Percentiles rank a stretch among this genome's conserved stretches.
phyloP scores from a whole-genome alignment of 495 filamentous ascomycete genomes.

The Penicillium bialowiezense region DNA sequence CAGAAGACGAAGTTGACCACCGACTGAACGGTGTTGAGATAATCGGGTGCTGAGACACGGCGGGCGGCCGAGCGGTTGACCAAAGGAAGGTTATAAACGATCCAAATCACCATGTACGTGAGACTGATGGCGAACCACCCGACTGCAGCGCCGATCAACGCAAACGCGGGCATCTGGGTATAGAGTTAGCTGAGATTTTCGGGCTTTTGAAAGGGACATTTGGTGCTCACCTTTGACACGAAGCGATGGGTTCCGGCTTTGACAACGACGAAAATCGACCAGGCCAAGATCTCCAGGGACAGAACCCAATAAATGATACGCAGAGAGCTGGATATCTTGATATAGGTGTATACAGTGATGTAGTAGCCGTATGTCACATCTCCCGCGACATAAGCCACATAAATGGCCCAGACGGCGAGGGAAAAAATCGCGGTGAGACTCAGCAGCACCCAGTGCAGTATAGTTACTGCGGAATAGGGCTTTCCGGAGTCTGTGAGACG shows the following conservation, averaged over 20 bases:
- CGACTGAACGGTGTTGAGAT: slow-evolving; percentile 2
- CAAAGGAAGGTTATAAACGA: slow-evolving; percentile 19
- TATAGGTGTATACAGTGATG: too few species aligned
- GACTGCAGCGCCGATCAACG: slow-evolving; percentile 13
- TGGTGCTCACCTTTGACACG: slow-evolving; percentile 20
- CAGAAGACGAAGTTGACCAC: slow-evolving; percentile 19
- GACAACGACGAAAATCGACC: slow-evolving; percentile 15
- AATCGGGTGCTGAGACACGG: too few species aligned
- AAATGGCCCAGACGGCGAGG: slow-evolving; percentile 15
- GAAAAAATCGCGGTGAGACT: slow-evolving; percentile 11
- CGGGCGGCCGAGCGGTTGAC: too few species aligned
- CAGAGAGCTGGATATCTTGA: slow-evolving; percentile 2
- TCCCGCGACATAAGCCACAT: slow-evolving; percentile 8
- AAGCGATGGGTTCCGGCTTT: slow-evolving; percentile 23
- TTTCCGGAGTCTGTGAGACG: slow-evolving; percentile 18
- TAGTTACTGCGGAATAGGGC: slow-evolving; percentile 10
- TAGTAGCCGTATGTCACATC: not conserved
- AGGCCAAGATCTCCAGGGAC: slow-evolving; percentile 21
- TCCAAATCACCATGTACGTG: slow-evolving; percentile 13
- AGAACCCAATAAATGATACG: slow-evolving; percentile 13
- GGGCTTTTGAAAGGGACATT: not conserved
- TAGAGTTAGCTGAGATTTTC: slow-evolving; percentile 2
- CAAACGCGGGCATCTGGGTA: slow-evolving; percentile 11
- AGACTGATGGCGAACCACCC: slow-evolving; percentile 21
- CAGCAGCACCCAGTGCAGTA: slow-evolving; percentile 21